Evolutionary conservation across 106 monocot genomes (phyloP).

Genomic region (Posidonia australis): DNA sequence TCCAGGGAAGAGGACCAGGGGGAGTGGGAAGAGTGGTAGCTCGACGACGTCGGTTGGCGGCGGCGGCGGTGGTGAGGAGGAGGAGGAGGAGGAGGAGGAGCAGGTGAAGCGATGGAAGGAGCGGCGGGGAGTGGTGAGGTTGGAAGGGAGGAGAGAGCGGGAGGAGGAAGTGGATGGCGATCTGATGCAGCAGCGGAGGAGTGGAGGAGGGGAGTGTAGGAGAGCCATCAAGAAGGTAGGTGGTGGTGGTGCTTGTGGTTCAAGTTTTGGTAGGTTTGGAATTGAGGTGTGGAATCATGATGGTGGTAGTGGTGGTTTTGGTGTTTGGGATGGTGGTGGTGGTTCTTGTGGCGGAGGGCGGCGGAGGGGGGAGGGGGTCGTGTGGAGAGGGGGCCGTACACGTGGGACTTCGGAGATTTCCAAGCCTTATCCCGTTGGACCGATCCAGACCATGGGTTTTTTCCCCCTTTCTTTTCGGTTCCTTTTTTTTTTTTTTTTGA

Average conservation of each 20-base stretch:
- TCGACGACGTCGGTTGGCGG: constrained; percentile 25
- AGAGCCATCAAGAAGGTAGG: constrained; percentile 9
- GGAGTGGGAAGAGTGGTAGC: constrained; percentile 82
- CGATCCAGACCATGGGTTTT: no score
- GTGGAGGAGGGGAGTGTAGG: constrained; percentile 13
- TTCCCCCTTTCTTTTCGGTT: no score
- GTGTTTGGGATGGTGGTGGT: not conserved
- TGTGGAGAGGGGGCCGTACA: no score
- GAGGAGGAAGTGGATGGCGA: constrained; percentile 9
- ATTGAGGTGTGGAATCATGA: no score
- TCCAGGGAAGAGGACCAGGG: constrained; percentile 89
- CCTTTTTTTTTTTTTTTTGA: no score
- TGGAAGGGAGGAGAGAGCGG: not conserved
- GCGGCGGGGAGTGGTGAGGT: not conserved
- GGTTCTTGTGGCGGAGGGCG: not conserved
- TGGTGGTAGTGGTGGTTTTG: not conserved
- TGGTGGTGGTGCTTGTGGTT: not conserved
- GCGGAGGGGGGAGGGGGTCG: not conserved
- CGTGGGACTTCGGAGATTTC: no score
- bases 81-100: constrained; percentile 8
- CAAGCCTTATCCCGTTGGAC: not conserved
- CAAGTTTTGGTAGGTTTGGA: not conserved
- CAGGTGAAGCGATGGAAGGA: not conserved
- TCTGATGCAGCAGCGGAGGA: not conserved
- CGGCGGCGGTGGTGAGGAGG: not conserved